Evolutionary conservation across 768 basidiomycete species (phyloP).

Genomic region (Cubamyces lactineus): DNA sequence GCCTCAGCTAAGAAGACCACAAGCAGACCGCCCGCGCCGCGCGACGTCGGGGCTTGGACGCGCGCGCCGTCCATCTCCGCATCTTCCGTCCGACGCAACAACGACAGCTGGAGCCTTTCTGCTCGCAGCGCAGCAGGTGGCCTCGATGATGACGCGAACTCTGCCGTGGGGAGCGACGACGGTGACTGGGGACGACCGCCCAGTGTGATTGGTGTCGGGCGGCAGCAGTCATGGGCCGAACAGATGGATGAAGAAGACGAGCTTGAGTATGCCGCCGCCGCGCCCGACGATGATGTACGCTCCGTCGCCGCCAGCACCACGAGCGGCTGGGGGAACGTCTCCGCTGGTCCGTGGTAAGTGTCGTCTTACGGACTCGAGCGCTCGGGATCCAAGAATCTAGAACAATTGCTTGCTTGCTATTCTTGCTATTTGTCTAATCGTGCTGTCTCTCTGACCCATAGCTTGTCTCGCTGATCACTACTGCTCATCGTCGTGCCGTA

Average conservation of each 20-base stretch:
- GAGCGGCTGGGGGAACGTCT: constrained; percentile 21
- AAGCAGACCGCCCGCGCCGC: background rate
- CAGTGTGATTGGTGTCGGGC: background rate
- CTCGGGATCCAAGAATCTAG: too few species aligned
- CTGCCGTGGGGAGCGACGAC: constrained; percentile 8
- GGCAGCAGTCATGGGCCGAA: constrained; percentile 5
- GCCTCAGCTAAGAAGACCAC: background rate
- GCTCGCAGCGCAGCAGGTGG: background rate
- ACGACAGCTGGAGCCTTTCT: constrained; percentile 15
- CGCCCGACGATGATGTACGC: constrained; percentile 6
- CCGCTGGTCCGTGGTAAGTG: constrained; percentile 22
- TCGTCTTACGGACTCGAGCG: too few species aligned
- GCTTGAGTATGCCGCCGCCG: background rate
- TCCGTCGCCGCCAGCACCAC: constrained; percentile 19
- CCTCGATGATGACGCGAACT: background rate
- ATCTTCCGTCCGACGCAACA: constrained; percentile 17
- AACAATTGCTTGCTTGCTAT: too few species aligned
- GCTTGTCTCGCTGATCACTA: too few species aligned
- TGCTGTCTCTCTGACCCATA: too few species aligned
- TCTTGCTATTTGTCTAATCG: too few species aligned
- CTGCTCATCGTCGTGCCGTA: too few species aligned
- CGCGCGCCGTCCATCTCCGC: constrained; percentile 15
- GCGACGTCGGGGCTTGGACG: constrained; percentile 11
- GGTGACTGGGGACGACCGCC: constrained; percentile 17
- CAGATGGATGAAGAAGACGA: constrained; percentile 10